Evolutionary conservation across 2,329 filamentous ascomycete species (phyloP).

Genomic region (Beauveria rudraprayagi): DNA sequence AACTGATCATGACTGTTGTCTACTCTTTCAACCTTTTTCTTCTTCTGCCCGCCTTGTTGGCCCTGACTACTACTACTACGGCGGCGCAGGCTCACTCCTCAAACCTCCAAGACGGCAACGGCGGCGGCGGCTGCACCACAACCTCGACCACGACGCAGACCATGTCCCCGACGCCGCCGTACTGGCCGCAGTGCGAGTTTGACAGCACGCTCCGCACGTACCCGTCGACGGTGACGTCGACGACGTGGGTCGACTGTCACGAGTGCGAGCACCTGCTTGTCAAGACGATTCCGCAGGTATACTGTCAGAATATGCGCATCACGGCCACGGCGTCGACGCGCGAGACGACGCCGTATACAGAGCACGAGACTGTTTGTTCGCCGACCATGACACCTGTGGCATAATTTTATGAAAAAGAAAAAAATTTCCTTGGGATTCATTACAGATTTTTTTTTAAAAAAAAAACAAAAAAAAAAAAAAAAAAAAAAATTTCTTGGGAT

Average conservation of each 20-base stretch:
- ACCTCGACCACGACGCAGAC: constrained; percentile 21
- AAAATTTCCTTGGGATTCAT: no score
- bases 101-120: no score
- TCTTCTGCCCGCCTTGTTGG: not conserved
- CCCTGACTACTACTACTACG: not conserved
- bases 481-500: no score
- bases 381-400: not conserved
- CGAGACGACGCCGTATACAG: constrained; percentile 19
- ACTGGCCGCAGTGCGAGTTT: constrained; percentile 19
- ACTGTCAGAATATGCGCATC: constrained; percentile 21
- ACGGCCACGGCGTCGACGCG: constrained; percentile 14
- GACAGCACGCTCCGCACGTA: constrained; percentile 20
- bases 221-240: constrained; percentile 20
- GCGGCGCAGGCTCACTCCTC: not conserved
- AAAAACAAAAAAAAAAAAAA: no score
- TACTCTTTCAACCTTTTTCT: not conserved
- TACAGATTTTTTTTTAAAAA: no score
- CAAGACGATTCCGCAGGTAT: constrained; percentile 14
- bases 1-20: not conserved
- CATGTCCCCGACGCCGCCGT: constrained; percentile 21
- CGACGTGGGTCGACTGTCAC: constrained; percentile 22
- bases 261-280: constrained; percentile 22
- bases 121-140: constrained; percentile 18
- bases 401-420: not conserved
- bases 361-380: constrained; percentile 22